Evolutionary conservation across 805 yeast genomes (phyloP), one percentile per base, ranked within the genome.

Genomic region (Candida sakaeoensis): DNA sequence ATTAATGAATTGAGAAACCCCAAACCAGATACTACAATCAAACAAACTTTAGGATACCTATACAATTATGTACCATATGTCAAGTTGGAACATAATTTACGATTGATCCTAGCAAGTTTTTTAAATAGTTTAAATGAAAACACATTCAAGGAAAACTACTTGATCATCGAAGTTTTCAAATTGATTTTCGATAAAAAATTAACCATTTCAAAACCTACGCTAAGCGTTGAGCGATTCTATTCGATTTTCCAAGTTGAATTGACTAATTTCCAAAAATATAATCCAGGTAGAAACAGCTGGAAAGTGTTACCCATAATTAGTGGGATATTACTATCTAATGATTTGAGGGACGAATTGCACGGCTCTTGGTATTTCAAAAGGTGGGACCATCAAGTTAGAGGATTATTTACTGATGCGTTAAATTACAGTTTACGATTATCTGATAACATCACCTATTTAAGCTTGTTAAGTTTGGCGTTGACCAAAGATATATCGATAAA

Each of bases 41-140:
- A 51, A 15, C 60, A 57, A 40, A 49, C 68, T 4, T 47, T 75
- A 13, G 74, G 80, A 1, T 72, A 74, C 50, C 40, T 77, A 16
- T 75, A 70, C 38, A 70, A 75, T 49, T 76, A 76, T 48, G 53
- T 74, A 38, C 81, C 82, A 1, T 70, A 54, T 34, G 57, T 77
- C 37, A 75, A 74, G 49, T 63, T 66, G 37, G 71, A 66, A 45
- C 62, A 61, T 41, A 77, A 77, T 51, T 56, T 77, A 29, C 57
- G 63, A 35, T 46, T 77, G 1, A 53, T 77, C 14, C 55, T 77
- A 10, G 60, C 68, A 23, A 60, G 67, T 32, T 71, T 77, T 43
- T 45, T 77, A 42, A 63, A 64, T 42, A 70, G 68, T 35, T 35
- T 41, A 1, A 37, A 36, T 10, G 44, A 40, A 18, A 41, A 58